Conservation (phyloP, 148 eudicot species). For the Limonium bicolor region DNA sequence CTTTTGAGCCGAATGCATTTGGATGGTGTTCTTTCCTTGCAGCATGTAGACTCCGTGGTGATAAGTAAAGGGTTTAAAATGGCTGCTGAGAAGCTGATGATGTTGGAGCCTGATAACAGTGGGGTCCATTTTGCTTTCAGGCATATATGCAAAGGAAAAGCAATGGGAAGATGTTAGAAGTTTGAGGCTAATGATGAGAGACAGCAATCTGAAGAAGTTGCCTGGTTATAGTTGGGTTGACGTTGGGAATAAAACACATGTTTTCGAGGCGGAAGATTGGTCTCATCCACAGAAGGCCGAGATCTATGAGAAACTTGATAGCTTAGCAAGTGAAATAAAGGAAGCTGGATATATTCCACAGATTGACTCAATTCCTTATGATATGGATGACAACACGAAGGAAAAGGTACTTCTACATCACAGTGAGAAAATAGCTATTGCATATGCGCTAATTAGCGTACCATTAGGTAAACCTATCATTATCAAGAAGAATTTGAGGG, state of each 20-base stretch:
- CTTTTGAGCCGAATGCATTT: slow-evolving; percentile 40
- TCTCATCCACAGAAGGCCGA: slow-evolving; percentile 19
- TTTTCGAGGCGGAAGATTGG: slow-evolving; percentile 32
- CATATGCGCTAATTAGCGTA: slow-evolving; percentile 22
- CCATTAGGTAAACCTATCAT: slow-evolving; percentile 33
- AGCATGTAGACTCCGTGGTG: slow-evolving; percentile 27
- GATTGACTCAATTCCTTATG: slow-evolving; percentile 20
- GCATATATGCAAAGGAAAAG: slow-evolving; percentile 33
- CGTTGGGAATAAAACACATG: slow-evolving; percentile 30
- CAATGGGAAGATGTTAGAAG: slow-evolving; percentile 29
- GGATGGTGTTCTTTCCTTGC: slow-evolving; percentile 43
- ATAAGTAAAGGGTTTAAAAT: slow-evolving; percentile 25
- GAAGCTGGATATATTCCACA: slow-evolving; percentile 26
- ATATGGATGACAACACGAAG: slow-evolving; percentile 24
- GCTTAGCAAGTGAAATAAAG: slow-evolving; percentile 18
- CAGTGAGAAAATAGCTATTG: slow-evolving; percentile 35
- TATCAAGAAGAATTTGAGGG: slow-evolving; percentile 32
- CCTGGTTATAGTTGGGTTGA: slow-evolving; percentile 57
- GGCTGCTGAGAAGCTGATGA: slow-evolving; percentile 22
- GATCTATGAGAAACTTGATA: slow-evolving; percentile 24
- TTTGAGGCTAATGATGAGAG: slow-evolving; percentile 32
- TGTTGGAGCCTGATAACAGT: slow-evolving; percentile 33
- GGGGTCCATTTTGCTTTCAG: slow-evolving; percentile 30
- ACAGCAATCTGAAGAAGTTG: slow-evolving; percentile 21
- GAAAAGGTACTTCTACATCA: slow-evolving; percentile 23